These are phyloP conservation scores for Schizosaccharomyces japonicus DNA, from an alignment of 805 yeast genomes.

Conservation along the genomic window DNA sequence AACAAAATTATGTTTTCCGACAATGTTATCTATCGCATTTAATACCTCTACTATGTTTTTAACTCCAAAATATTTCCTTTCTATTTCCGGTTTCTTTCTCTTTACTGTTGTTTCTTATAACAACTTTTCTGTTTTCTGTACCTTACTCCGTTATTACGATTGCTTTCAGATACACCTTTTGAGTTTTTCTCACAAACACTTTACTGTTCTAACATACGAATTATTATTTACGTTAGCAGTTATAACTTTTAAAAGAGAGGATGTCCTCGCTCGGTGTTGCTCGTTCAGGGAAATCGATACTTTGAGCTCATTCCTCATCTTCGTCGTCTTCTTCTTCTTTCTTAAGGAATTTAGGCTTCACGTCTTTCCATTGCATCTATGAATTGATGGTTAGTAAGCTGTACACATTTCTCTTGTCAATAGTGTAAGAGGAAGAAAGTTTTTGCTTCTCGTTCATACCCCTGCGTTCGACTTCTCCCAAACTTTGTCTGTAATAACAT, in stretches of 20 bases:
- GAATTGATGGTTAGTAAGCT: neutral
- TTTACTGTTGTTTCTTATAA: neutral
- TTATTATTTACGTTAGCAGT: neutral
- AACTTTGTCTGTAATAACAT: neutral
- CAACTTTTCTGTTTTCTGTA: neutral
- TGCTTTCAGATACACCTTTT: neutral
- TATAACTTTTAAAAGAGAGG: neutral
- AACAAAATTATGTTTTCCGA: constrained; percentile 19
- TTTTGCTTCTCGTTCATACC: neutral
- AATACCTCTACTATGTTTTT: neutral
- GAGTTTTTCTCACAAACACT: neutral
- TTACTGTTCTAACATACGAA: neutral
- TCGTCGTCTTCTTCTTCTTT: neutral
- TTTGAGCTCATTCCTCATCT: neutral
- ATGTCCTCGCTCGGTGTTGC: neutral
- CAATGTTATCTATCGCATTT: constrained; percentile 15
- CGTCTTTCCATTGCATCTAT: neutral
- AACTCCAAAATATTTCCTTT: neutral
- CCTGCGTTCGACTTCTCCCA: neutral
- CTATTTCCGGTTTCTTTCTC: neutral
- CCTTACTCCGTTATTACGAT: neutral
- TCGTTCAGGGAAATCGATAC: too few relatives aligned
- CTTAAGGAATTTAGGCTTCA: neutral
- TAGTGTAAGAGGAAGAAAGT: neutral
- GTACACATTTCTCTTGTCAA: too few relatives aligned